These are phyloP conservation scores for Hygrophoropsis aurantiaca DNA, from an alignment of 768 basidiomycete species.

Conservation along the genomic window DNA sequence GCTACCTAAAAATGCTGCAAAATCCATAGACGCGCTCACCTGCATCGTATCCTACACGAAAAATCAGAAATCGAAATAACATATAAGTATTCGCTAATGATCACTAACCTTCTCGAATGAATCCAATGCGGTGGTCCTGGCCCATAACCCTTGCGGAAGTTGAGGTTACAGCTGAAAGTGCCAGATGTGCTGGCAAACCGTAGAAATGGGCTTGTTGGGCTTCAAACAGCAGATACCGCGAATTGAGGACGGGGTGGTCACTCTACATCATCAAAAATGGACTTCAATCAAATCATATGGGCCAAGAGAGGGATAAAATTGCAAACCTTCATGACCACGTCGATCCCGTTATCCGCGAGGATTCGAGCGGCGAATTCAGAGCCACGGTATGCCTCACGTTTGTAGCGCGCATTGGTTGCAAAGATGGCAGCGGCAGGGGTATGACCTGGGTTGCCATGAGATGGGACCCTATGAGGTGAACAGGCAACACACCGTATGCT, in stretches of 20 bases:
- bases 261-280: conserved; percentile 53
- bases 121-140: conserved; percentile 81
- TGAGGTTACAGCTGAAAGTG: conserved; percentile 74
- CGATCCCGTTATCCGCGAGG: conserved; percentile 47
- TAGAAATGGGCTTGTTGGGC: conserved; percentile 84
- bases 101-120: conserved; percentile 53
- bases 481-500: conserved; percentile 48
- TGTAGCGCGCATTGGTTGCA: conserved; percentile 55
- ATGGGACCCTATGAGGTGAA: neutral
- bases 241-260: conserved; percentile 65
- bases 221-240: conserved; percentile 77
- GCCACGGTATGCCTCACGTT: conserved; percentile 58
- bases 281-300: neutral
- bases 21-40: conserved; percentile 20
- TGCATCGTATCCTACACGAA: conserved; percentile 64
- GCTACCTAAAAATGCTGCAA: no score
- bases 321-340: conserved; percentile 51
- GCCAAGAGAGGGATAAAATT: neutral
- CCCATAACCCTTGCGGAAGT: conserved; percentile 74
- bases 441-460: conserved; percentile 30
- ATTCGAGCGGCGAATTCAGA: conserved; percentile 58
- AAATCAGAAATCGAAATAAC: conserved; percentile 2
- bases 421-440: conserved; percentile 74
- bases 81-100: neutral
- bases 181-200: conserved; percentile 67